These are phyloP conservation scores for Salix koriyanagi DNA, from an alignment of 345 rosid species.

Conservation along the genomic window DNA sequence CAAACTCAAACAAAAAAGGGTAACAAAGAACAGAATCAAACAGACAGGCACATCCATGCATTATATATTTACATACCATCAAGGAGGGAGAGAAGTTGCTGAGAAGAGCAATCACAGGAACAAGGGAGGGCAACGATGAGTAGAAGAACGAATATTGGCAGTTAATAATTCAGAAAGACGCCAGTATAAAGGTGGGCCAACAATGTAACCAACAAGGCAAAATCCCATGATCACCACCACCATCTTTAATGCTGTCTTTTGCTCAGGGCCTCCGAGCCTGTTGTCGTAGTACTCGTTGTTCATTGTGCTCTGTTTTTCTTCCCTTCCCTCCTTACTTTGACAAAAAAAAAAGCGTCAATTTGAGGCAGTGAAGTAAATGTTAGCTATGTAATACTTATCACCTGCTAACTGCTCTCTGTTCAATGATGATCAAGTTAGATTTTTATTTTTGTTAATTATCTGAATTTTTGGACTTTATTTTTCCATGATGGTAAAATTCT, in stretches of 20 bases:
- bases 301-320: not conserved
- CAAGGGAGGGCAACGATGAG: constrained; percentile 44
- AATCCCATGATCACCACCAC: constrained; percentile 38
- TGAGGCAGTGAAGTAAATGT: not conserved
- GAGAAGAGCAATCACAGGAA: constrained; percentile 59
- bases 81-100: constrained; percentile 45
- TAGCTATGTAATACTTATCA: not conserved
- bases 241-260: constrained; percentile 40
- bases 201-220: constrained; percentile 40
- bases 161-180: constrained; percentile 40
- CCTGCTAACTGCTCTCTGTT: not conserved
- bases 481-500: not conserved
- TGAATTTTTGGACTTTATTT: not conserved
- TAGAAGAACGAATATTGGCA: constrained; percentile 20
- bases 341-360: not conserved
- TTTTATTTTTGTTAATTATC: not conserved
- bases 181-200: constrained; percentile 58
- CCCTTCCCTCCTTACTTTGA: too few relatives aligned
- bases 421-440: not conserved
- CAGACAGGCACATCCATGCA: not conserved
- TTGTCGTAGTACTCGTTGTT: not conserved
- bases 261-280: constrained; percentile 19
- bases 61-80: constrained; percentile 28
- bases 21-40: not conserved
- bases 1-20: not conserved